These are phyloP conservation scores for Pneumocystis oryctolagi DNA, from an alignment of 1,139 yeast species.

Conservation along the genomic window DNA sequence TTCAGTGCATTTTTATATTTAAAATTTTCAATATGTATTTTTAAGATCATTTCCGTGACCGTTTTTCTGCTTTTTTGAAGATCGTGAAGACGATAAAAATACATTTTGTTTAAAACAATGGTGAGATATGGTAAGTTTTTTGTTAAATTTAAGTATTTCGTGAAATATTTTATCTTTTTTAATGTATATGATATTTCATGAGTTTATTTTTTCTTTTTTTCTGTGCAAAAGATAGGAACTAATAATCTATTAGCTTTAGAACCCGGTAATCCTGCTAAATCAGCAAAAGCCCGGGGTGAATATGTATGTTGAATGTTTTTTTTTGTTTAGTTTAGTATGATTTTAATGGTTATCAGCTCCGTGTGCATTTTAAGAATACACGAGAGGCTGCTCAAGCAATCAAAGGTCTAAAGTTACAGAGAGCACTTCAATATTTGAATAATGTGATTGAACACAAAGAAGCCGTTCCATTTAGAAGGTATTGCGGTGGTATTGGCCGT, in stretches of 20 bases:
- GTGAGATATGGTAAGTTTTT: not conserved
- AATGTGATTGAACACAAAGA: conserved; percentile 97
- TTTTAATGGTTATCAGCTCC: conserved; percentile 49
- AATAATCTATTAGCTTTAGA: conserved; percentile 7
- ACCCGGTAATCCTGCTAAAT: conserved; percentile 88
- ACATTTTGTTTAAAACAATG: not conserved
- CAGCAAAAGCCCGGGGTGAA: conserved; percentile 95
- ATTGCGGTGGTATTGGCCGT: conserved; percentile 92
- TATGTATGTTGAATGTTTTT: conserved; percentile 51
- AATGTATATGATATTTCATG: not conserved
- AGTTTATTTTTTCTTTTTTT: not conserved
- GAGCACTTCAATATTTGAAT: conserved; percentile 89
- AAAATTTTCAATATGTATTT: no score
- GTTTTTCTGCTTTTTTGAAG: not conserved
- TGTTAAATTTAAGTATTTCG: no score
- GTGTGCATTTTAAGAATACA: conserved; percentile 99
- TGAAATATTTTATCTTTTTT: not conserved
- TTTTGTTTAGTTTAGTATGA: not conserved
- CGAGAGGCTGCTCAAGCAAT: conserved; percentile 98
- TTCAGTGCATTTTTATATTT: no score
- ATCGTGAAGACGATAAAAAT: not conserved
- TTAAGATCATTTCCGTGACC: not conserved
- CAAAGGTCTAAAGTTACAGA: conserved; percentile 93
- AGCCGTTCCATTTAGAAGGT: conserved; percentile 99
- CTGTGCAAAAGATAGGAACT: not conserved